phyloP scores from a whole-genome alignment of 257 asterid genomes.

The Rubia yunnanensis region DNA sequence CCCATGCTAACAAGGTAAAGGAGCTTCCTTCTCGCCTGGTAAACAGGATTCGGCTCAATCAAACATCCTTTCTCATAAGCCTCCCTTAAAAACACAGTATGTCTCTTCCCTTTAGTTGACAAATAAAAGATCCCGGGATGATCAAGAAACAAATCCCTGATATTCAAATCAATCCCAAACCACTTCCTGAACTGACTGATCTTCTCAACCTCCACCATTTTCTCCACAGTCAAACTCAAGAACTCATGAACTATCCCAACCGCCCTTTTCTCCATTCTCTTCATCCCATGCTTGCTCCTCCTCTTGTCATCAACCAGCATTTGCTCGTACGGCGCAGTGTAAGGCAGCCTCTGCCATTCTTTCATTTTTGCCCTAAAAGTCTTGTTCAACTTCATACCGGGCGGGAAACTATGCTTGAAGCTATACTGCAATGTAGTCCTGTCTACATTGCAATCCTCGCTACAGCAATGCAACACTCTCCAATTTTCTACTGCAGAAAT shows the following conservation, averaged over 20 bases:
- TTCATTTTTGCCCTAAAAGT: slow-evolving; percentile 54
- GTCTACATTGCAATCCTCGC: slow-evolving; percentile 47
- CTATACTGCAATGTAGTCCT: slow-evolving; percentile 42
- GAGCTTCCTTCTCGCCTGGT: slow-evolving; percentile 76
- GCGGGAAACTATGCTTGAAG: slow-evolving; percentile 71
- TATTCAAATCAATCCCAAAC: slow-evolving; percentile 76
- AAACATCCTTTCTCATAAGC: slow-evolving; percentile 83
- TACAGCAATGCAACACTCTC: slow-evolving; percentile 70
- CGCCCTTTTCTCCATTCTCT: slow-evolving; percentile 74
- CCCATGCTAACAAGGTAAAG: slow-evolving; percentile 68
- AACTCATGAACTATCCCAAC: slow-evolving; percentile 87
- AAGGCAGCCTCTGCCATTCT: slow-evolving; percentile 71
- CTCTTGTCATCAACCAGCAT: slow-evolving; percentile 30
- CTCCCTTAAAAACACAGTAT: slow-evolving; percentile 77
- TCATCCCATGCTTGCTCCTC: slow-evolving; percentile 33
- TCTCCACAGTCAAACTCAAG: slow-evolving; percentile 88
- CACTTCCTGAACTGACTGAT: slow-evolving; percentile 84
- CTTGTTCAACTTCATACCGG: slow-evolving; percentile 74
- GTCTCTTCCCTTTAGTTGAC: slow-evolving; percentile 80
- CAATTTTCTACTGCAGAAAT: slow-evolving; percentile 64
- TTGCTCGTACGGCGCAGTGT: slow-evolving; percentile 66
- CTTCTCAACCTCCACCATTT: slow-evolving; percentile 94
- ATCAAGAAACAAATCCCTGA: slow-evolving; percentile 76
- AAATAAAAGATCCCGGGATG: slow-evolving; percentile 85
- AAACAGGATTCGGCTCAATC: slow-evolving; percentile 64